These are phyloP conservation scores for Syzygium oleosum DNA, from an alignment of 345 rosid genomes.

Conservation along the genomic window DNA sequence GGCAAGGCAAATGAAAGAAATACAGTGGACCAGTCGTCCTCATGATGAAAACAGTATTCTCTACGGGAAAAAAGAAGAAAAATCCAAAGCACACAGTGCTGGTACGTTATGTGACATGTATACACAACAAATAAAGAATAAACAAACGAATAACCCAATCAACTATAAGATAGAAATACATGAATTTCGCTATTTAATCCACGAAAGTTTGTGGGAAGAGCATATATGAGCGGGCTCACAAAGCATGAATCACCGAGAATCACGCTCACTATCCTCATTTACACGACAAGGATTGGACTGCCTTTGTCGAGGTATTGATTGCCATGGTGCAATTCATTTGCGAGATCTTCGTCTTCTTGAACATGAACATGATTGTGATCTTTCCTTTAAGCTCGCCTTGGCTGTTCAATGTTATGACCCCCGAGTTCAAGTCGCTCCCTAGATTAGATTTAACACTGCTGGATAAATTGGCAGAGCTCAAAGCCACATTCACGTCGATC, in stretches of 20 bases:
- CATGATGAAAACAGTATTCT: neutral
- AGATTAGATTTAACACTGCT: neutral
- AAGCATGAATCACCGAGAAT: neutral
- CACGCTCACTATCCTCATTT: neutral
- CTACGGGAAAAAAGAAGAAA: neutral
- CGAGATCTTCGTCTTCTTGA: slow-evolving; percentile 7
- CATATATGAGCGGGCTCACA: neutral
- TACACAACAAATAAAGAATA: neutral
- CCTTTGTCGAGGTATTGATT: neutral
- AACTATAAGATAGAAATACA: neutral
- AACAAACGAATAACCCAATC: neutral
- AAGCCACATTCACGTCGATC: neutral
- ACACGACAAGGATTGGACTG: neutral
- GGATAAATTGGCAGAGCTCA: neutral
- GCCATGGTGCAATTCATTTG: slow-evolving; percentile 5
- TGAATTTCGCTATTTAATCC: neutral
- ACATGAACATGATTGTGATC: neutral
- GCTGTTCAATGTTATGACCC: neutral
- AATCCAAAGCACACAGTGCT: neutral
- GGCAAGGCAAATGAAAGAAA: neutral
- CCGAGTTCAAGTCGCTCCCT: neutral
- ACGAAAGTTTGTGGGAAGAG: neutral
- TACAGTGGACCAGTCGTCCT: neutral
- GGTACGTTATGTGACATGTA: neutral
- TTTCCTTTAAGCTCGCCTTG: neutral